Evolutionary conservation across 2,329 filamentous ascomycete genomes (phyloP), one percentile per base, ranked within the genome.

Genomic region (Drechslerella coelobrocha): DNA sequence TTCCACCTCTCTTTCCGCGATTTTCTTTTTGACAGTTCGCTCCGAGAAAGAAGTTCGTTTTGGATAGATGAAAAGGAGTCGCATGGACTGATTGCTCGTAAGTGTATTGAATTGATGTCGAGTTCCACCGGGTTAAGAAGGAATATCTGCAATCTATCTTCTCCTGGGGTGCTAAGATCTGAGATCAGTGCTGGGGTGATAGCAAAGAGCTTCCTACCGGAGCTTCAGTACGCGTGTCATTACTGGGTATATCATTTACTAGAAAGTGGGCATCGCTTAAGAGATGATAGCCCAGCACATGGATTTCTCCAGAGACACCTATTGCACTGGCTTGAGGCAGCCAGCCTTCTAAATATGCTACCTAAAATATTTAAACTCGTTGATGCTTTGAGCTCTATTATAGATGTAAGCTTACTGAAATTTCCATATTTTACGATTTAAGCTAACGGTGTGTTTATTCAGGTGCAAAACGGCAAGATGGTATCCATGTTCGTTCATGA

Each of bases 261-360:
- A 72, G 68, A 74, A 43, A 75, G 75, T 74, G 68, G 72, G 61
- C 65, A 73, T 69, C 76, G 76, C 74, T 76, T 75, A 73, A 72
- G 72, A 61, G 74, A 77, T 68, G 54, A 62, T 61, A 74, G 76
- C 27, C 19, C 69, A 61, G 75, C 69, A 19, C 73, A 78, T 57
- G n/a, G 57, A 9, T 79, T 79, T 66, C 73, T 79, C 8, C 62
- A 76, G 62, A 57, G 57, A 48, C 74, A 79, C 72, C 52, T 78
- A 59, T 76, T 79, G 0, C 75, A 79, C 63, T 79, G 77, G 78
- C 74, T 79, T 27, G 77, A 79, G 66, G 78, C 77, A 10, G 75
- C 79, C 54, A 76, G 77, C 39, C 75, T 75, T 48, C 75, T 78
- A 29, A 59, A 72, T 34, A 75, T 76, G 57, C 50, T 71, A 1